phyloP scores from a whole-genome alignment of 192 early-diverging fungal genomes.

The Borealophlyctis nickersoniae region DNA sequence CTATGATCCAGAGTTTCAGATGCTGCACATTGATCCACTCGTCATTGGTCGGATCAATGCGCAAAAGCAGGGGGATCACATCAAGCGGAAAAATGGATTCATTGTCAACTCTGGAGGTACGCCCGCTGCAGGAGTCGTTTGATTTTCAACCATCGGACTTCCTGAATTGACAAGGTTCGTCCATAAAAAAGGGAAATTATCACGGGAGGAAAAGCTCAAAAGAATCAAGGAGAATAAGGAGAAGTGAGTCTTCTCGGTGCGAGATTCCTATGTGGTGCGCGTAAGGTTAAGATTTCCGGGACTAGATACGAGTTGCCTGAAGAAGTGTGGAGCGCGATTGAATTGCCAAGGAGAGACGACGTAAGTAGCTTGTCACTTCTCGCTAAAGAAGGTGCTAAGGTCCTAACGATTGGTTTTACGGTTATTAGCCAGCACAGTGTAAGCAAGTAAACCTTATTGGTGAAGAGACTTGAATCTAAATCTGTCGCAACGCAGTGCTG shows the following conservation, averaged over 20 bases:
- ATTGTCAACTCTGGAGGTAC: constrained; percentile 84
- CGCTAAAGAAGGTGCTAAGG: not conserved
- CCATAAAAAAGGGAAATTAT: constrained; percentile 54
- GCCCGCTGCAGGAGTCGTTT: not conserved
- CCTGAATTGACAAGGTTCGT: not conserved
- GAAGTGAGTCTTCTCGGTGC: constrained; percentile 44
- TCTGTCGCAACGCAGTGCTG: constrained; percentile 40
- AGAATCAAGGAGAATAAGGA: constrained; percentile 69
- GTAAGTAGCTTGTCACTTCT: constrained; percentile 37
- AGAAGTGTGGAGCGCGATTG: constrained; percentile 68
- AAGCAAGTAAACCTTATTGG: not conserved
- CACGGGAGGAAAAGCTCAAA: constrained; percentile 70
- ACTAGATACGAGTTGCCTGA: constrained; percentile 67
- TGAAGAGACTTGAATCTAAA: not conserved
- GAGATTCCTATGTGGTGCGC: not conserved
- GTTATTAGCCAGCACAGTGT: not conserved
- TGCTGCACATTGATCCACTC: constrained; percentile 85
- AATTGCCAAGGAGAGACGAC: constrained; percentile 68
- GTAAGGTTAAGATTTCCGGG: too few species aligned
- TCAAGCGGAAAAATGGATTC: constrained; percentile 90
- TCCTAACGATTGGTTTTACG: constrained; percentile 3
- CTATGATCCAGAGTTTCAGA: constrained; percentile 71
- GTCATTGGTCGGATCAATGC: constrained; percentile 86
- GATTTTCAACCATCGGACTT: not conserved
- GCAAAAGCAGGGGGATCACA: constrained; percentile 71